Evolutionary conservation across 208 protist species (phyloP), one percentile per base, ranked within the genome.

Genomic region (Acanthamoeba quina): DNA sequence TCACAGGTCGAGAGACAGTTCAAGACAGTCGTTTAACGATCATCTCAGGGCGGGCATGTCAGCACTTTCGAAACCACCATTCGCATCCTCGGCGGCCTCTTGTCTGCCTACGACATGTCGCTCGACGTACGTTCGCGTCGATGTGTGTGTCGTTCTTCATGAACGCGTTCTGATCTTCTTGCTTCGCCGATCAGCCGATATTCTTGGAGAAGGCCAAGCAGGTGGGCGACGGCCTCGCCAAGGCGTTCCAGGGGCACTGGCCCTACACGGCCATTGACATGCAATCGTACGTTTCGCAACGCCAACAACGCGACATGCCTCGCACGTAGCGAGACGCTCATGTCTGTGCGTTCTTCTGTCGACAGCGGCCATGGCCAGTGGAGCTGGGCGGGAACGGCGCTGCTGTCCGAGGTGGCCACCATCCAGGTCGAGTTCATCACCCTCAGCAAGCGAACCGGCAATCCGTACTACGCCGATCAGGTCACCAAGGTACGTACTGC

Each of bases 351-450:
- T 66, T 24, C 60, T 4, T 66, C 7, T n/a, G 15, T 66, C 24
- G 60, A 31, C 37, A 52, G 31, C 5, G 54, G 47, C 19, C 26
- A 24, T 6, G 31, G 49, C 88, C 62, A 19, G n/a, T 58, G 37
- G 29, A 94, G 92, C 91, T 93, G 11, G 41, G 52, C 49, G n/a
- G 49, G 89, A 7, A 58, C 86, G 19, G 90, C 96, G n/a, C 92
- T 98, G 44, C 89, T 98, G 1, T 52, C 97, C 17, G 98, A 98
- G 80, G 41, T 97, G 37, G 96, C 95, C 60, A 96, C 97, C 6
- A 66, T 98, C 13, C 97, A 98, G 93, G 60, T 98, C 37, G 98
- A 98, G 83, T 97, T 98, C 76, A 83, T 90, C 26, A 92, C 93
- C n/a, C 94, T 98, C 15, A 90, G 97, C 21, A n/a, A 96, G 7